Base-by-base conservation (phyloP, 1,139 yeast genomes). In the Suhomyces anneliseae region DNA sequence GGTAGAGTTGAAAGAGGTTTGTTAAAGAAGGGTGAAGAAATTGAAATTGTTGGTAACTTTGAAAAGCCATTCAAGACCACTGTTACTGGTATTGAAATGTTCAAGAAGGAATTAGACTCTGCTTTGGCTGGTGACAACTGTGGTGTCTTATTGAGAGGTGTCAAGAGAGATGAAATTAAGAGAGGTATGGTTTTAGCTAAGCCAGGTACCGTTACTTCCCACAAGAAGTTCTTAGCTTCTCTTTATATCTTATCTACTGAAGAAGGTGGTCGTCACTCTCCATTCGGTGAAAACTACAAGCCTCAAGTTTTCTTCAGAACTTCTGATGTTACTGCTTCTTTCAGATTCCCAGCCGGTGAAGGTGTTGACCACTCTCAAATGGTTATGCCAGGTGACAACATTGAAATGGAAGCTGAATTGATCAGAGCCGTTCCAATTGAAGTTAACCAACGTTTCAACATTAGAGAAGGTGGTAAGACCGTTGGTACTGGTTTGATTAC, bases 81-180 rank as follows among this genome's bases (percentile, higher is more conserved):
- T 57, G 97, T 92, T 56, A 93, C 99, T 54, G 98, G 98, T 76
- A 88, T 93, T 65, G 99, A 93, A 81, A 92, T 90, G 97, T 93
- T 92, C 85, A 92, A 90, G 83, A 93, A 93, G 82, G 98, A 93
- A 72, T 85, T 93, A 65, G 98, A 90, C 76, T 82, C 85, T 64
- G 98, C 98, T 59, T 87, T 87, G 84, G 98, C 97, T 64, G 99
- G 99, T 80, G 99, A 93, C 79, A 93, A 95, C 74, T 96, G 97
- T 70, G 99, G 99, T 76, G 84, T 93, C 62, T 79, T 93, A 71
- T 82, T 93, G 70, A 90, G 99, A 82, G 99, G 99, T 82, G 83
- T 92, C 69, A 92, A 90, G 84, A 90, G 98, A 79, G 99, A 93
- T 67, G 96, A 93, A 67, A 80, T 93, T 61, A 81, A 82, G 74